Evolutionary conservation across 1,139 yeast genomes (phyloP), one percentile per base, ranked within the genome.

Genomic region (Blastobotrys aristatus): DNA sequence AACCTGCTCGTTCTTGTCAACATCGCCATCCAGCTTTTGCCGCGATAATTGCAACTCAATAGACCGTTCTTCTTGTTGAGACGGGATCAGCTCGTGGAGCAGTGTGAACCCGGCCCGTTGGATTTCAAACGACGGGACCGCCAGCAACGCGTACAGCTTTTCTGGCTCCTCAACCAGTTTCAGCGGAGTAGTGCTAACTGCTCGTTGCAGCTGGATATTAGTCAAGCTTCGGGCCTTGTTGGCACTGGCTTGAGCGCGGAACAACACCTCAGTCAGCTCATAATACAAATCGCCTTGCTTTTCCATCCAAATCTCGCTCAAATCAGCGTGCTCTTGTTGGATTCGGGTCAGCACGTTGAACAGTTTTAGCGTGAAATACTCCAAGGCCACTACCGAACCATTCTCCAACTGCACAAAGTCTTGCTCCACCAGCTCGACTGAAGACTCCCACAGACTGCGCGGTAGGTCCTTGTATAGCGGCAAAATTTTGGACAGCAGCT

Each of bases 351-450:
- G 53, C 2, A 60, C 49, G 2, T 65, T 54, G 41, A 74, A 70
- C 20, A 79, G 61, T 52, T 73, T 75, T 51, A 84, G 65, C 0
- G 82, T 69, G 49, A 65, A 65, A 53, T 72, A 75, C 40, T 76
- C 69, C 56, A 85, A 65, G 26, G 76, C 69, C 5, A 66, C 48
- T 18, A 20, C 24, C 14, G 24, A 31, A 11, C 13, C 27, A 20
- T 17, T 39, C 10, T 66, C 66, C 36, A 67, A 71, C 29, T 72
- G 74, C 7, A 74, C 56, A 47, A 59, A 53, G 27, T 55, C 51
- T 43, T 51, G 57, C 46, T 55, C 55, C 27, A 61, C 43, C 27
- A 56, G 34, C 14, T 52, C 53, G 13, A 59, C 46, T n/a, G 53
- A 48, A 14, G 47, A 41, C 10, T 51, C 48, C 64, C 64, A 61